Base-by-base conservation (phyloP, 148 eudicot species). In the Nepenthes gracilis region DNA sequence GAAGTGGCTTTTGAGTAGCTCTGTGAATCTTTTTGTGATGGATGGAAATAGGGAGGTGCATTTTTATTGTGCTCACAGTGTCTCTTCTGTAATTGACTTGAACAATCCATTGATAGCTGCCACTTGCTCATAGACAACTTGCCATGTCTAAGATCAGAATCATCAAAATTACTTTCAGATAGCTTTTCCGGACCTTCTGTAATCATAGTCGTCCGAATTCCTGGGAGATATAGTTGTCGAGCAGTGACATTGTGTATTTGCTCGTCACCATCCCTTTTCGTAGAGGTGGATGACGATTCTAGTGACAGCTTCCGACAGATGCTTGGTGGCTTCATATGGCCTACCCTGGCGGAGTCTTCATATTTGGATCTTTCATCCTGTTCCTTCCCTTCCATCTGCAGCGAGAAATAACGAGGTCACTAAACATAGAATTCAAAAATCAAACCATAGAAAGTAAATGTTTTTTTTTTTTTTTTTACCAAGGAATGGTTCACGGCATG, bases 371-470 rank as follows among this genome's bases (percentile, higher is more conserved):
- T 32, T 12, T 70, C 63, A 8, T 65, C 45, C 40, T 59, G 33
- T 48, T 55, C 64, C 34, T 61, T 62, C 2, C 15, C 55, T 55
- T 65, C 84, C 36, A 45, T 72, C 81, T 77, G 73, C 62, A 15
- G 6, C 13, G 15, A 49, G 53, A 49, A 0, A 2, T 5, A 11
- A 10, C 1, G 53, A 49, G 48, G 8, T 47, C 9, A 51, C 0
- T 49, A 64, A 64, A 61, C 23, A 32, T 15, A 54, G 2, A 8
- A 54, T 38, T 12, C 12, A 40, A 45, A 60, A 9, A 55, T 4
- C 35, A 32, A 8, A 35, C 36, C 1, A 60, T 4, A 55, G 35
- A 58, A 37, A 2, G 9, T 49, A 47, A 35, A 62, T 8, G 2
- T 35, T 50, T 23, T 23, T 23, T 23, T 23, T 23, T 23, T 23